Conservation (phyloP, 192 early-diverging fungal species). For the Ramicandelaber brevisporus region DNA sequence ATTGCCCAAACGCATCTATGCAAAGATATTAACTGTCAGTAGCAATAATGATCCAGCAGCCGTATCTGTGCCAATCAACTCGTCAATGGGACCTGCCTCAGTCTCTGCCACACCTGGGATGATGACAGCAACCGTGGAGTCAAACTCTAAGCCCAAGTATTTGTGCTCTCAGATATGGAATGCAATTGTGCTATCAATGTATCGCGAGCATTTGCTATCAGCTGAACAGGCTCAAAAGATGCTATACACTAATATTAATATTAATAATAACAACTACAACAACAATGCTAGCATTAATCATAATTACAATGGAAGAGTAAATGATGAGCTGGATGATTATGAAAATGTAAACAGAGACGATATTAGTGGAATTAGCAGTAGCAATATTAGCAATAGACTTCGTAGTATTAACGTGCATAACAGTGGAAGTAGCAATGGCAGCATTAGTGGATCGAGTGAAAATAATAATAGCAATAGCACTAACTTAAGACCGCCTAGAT, state of each 20-base stretch:
- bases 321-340: no score
- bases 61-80: not conserved
- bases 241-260: conserved; percentile 42
- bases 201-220: conserved; percentile 48
- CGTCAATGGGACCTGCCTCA: no score
- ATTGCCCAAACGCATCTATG: conserved; percentile 55
- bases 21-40: conserved; percentile 43
- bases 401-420: no score
- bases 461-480: conserved; percentile 25
- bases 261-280: no score
- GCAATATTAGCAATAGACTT: no score
- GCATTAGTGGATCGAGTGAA: conserved; percentile 20
- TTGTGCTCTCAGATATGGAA: conserved; percentile 67
- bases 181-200: conserved; percentile 61
- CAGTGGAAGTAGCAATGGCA: not conserved
- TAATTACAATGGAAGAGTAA: no score
- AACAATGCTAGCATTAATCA: no score
- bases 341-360: conserved; percentile 1
- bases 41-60: not conserved
- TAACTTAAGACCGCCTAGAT: conserved; percentile 39
- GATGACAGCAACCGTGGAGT: conserved; percentile 43
- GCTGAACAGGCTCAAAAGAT: conserved; percentile 47
- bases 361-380: no score
- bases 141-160: conserved; percentile 53
- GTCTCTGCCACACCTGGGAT: no score